phyloP scores from a whole-genome alignment of 345 rosid genomes.

The Eutrema japonicum region DNA sequence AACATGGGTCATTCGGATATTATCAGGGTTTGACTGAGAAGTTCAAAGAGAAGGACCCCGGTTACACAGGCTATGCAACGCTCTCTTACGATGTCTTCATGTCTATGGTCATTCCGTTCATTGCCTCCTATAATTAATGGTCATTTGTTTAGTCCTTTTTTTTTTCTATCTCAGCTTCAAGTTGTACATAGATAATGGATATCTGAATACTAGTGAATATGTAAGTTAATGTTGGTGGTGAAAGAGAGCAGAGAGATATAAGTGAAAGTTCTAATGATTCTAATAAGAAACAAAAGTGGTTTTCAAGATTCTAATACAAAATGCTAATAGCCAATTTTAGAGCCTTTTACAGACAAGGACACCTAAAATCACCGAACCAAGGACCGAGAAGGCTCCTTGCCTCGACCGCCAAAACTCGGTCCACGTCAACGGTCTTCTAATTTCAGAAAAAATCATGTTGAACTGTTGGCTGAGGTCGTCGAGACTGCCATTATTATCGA shows the following conservation, averaged over 20 bases:
- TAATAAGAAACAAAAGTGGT: constrained; percentile 4
- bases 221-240: not conserved
- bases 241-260: not conserved
- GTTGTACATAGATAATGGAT: constrained; percentile 7
- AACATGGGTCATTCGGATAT: not conserved
- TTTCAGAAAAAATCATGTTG: constrained; percentile 54
- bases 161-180: not conserved
- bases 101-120: constrained; percentile 65
- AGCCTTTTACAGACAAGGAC: constrained; percentile 50
- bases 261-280: not conserved
- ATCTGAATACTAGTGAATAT: not conserved
- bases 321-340: constrained; percentile 19
- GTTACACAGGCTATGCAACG: constrained; percentile 54
- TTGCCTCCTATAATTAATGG: constrained; percentile 56
- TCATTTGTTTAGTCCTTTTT: not conserved
- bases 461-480: constrained; percentile 70
- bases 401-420: constrained; percentile 80
- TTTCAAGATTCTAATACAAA: not conserved
- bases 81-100: constrained; percentile 64
- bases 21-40: constrained; percentile 72
- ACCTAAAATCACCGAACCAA: constrained; percentile 52
- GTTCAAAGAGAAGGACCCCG: constrained; percentile 67
- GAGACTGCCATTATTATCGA: constrained; percentile 72
- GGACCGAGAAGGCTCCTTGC: constrained; percentile 61
- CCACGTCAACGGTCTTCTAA: constrained; percentile 77